Evolutionary conservation across 2,329 filamentous ascomycete genomes (phyloP).

Genomic region (Chalaropsis thielavioides): DNA sequence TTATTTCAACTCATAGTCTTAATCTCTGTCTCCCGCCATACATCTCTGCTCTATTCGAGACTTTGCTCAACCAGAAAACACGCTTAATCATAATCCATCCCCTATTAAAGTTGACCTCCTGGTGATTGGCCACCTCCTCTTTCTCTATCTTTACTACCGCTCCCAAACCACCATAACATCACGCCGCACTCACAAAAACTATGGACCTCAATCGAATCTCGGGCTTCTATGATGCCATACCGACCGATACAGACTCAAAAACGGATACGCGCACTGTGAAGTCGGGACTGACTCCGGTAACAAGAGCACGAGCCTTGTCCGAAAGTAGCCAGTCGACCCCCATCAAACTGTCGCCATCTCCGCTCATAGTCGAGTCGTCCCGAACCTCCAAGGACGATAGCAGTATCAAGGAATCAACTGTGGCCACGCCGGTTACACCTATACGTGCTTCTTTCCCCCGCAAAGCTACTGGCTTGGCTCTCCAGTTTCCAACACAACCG

Average conservation of each 20-base stretch:
- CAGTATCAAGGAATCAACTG: slow-evolving; percentile 31
- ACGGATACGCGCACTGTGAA: neutral
- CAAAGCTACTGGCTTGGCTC: slow-evolving; percentile 27
- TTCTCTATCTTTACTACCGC: neutral
- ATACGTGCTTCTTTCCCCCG: slow-evolving; percentile 48
- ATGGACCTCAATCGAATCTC: slow-evolving; percentile 6
- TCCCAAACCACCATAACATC: neutral
- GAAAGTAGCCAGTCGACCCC: slow-evolving; percentile 28
- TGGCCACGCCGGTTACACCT: slow-evolving; percentile 50
- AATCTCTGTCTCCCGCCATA: neutral
- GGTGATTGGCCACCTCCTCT: neutral
- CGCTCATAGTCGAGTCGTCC: slow-evolving; percentile 38
- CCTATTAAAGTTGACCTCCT: neutral
- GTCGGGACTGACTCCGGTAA: neutral
- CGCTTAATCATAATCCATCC: neutral
- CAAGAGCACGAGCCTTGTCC: slow-evolving; percentile 14
- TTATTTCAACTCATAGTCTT: neutral
- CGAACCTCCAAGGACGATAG: slow-evolving; percentile 54
- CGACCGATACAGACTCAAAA: slow-evolving; percentile 1
- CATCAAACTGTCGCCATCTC: slow-evolving; percentile 42
- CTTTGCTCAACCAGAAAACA: neutral
- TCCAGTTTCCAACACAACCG: slow-evolving; percentile 1
- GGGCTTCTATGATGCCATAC: slow-evolving; percentile 3
- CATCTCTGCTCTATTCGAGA: neutral
- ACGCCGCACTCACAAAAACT: neutral